phyloP scores from a whole-genome alignment of 2,329 filamentous ascomycete genomes.

The Pseudogymnoascus verrucosus region DNA sequence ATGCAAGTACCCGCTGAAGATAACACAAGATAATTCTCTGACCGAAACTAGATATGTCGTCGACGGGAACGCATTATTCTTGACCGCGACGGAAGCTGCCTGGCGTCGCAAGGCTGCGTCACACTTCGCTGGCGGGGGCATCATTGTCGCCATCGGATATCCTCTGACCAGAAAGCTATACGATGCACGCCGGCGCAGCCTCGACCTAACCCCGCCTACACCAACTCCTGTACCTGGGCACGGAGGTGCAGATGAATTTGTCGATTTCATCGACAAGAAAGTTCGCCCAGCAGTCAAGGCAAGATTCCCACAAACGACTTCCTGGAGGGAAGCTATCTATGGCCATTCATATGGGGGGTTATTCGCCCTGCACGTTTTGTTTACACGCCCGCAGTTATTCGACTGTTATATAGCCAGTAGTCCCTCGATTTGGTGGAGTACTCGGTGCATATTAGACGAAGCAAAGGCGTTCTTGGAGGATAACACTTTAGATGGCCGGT shows the following conservation, averaged over 20 bases:
- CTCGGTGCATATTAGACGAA: neutral
- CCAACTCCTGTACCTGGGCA: neutral
- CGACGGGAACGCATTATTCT: constrained; percentile 33
- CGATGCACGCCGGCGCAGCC: constrained; percentile 20
- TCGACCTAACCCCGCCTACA: neutral
- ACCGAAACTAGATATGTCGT: constrained; percentile 37
- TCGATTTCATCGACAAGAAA: neutral
- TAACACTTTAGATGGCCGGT: neutral
- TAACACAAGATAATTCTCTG: constrained; percentile 28
- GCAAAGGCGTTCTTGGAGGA: neutral
- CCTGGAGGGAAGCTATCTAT: neutral
- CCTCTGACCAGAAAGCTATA: constrained; percentile 42
- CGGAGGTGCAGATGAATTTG: neutral
- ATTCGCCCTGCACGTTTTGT: neutral
- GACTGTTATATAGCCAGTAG: neutral
- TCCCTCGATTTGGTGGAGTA: constrained; percentile 1
- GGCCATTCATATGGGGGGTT: neutral
- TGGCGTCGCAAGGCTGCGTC: constrained; percentile 33
- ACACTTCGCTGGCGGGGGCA: constrained; percentile 36
- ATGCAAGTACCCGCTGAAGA: constrained; percentile 31
- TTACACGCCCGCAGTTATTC: neutral
- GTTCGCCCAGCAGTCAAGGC: constrained; percentile 1
- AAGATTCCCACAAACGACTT: neutral
- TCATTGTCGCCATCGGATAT: constrained; percentile 40
- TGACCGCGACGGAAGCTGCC: constrained; percentile 39